These are phyloP conservation scores for Plantago major DNA, from an alignment of 257 asterid species.

Conservation along the genomic window DNA sequence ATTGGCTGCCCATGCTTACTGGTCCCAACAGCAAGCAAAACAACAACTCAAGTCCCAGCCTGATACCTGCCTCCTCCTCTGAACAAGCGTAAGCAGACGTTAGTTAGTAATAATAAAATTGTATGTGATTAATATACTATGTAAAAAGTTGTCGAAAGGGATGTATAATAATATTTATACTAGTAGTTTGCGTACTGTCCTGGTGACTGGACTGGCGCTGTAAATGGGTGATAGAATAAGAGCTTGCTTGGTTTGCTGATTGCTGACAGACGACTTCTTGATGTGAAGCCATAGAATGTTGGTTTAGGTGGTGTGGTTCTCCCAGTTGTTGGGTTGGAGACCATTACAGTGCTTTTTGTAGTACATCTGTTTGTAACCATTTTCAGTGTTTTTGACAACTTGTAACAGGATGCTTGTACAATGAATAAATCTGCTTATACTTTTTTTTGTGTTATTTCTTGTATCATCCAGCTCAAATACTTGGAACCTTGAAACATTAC, in stretches of 20 bases:
- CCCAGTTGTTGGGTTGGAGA: too few relatives aligned
- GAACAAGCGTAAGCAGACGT: neutral
- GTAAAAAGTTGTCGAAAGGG: slow-evolving; percentile 1
- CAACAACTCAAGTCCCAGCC: slow-evolving; percentile 74
- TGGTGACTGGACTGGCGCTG: neutral
- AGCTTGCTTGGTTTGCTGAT: neutral
- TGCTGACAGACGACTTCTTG: neutral
- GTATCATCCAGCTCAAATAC: too few relatives aligned
- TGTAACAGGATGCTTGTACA: too few relatives aligned
- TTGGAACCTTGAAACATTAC: too few relatives aligned
- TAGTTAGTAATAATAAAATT: neutral
- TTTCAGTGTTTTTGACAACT: too few relatives aligned
- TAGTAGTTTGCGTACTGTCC: neutral
- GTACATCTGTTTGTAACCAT: too few relatives aligned
- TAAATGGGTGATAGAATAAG: slow-evolving; percentile 6
- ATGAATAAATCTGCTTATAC: too few relatives aligned
- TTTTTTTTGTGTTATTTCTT: too few relatives aligned
- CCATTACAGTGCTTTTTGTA: too few relatives aligned
- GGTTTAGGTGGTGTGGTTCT: too few relatives aligned
- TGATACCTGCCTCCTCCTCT: slow-evolving; percentile 59
- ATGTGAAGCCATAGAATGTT: neutral
- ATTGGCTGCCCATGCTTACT: slow-evolving; percentile 82
- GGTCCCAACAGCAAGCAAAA: slow-evolving; percentile 91
- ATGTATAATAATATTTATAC: slow-evolving; percentile 1
- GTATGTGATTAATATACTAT: slow-evolving; percentile 8